These are phyloP conservation scores for Ophiocordyceps camponoti-floridani DNA, from an alignment of 2,329 filamentous ascomycete species.

Conservation along the genomic window DNA sequence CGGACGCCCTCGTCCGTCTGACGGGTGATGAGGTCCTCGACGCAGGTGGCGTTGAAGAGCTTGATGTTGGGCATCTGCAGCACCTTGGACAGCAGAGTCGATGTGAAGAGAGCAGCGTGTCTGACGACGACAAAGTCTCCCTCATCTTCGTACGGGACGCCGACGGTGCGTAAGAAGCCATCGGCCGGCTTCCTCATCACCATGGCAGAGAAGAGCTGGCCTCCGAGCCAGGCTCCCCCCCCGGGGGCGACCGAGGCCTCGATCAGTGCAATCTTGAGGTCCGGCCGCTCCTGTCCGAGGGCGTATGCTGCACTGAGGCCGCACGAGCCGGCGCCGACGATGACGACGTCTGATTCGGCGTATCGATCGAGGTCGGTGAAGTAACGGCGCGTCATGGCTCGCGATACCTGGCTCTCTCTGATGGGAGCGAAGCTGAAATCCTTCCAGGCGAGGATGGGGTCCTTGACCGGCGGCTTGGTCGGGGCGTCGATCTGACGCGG, in stretches of 20 bases:
- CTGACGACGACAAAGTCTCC: conserved; percentile 82
- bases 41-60: conserved; percentile 86
- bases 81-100: conserved; percentile 69
- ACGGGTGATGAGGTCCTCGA: conserved; percentile 85
- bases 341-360: conserved; percentile 86
- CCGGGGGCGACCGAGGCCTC: conserved; percentile 78
- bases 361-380: conserved; percentile 78
- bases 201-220: conserved; percentile 91
- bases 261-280: conserved; percentile 81
- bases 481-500: conserved; percentile 28
- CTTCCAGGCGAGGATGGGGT: conserved; percentile 57
- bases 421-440: conserved; percentile 70
- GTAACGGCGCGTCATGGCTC: conserved; percentile 87
- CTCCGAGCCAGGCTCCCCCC: conserved; percentile 82
- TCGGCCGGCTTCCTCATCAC: conserved; percentile 88
- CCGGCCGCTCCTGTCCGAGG: conserved; percentile 65
- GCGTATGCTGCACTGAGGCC: conserved; percentile 74
- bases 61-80: conserved; percentile 79
- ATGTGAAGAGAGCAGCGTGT: conserved; percentile 85
- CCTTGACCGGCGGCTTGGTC: conserved; percentile 30
- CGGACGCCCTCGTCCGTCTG: conserved; percentile 38
- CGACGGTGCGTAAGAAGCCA: conserved; percentile 63
- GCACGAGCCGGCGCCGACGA: conserved; percentile 78
- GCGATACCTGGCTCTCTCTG: conserved; percentile 79
- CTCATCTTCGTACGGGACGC: conserved; percentile 76